Base-by-base conservation (phyloP, 495 filamentous ascomycete species). In the Amorphotheca resinae region DNA sequence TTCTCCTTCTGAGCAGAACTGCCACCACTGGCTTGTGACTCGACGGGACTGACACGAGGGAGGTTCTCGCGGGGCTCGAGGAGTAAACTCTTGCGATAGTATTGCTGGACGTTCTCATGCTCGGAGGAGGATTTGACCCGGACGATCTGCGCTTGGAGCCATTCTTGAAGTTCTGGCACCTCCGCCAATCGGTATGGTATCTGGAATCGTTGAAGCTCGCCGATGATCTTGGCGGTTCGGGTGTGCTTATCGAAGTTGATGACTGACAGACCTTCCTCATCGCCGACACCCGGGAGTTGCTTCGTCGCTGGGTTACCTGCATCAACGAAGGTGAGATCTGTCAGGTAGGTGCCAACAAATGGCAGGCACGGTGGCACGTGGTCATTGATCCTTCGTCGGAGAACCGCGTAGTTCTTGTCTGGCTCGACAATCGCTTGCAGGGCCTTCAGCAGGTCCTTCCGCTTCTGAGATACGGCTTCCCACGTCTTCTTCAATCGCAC, bases 231-330 rank as follows among this genome's bases (percentile, higher is more conserved):
- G 6, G 93, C 89, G 2, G 88, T 95, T 57, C 86, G 85, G 57
- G 80, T 81, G 57, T 96, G 84, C 64, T 96, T 99, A 70, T 96
- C 91, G 49, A 95, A 99, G 63, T 99, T 99, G 71, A 99, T 88
- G 14, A 95, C 84, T 0, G 74, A 70, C 59, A 81, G 70, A 23
- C 79, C 73, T 4, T 72, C 68, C 8, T 45, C 76, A 52, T 64
- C 60, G 9, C 50, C 42, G 5, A 61, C 46, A 33, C 69, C 64
- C 6, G 76, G 72, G 4, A 81, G 64, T 41, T 77, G 72, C 49
- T 80, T 78, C 22, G 70, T 84, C 5, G 83, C 76, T 36, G 83
- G 82, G 62, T 99, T 99, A 45, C 93, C 93, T 46, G 85, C 84
- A 56, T 99, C 88, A 16, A 95, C 81, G 51, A 87, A 85, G 7